These are phyloP conservation scores for Dactylorhiza incarnata DNA, from an alignment of 106 monocot genomes.

Conservation along the genomic window DNA sequence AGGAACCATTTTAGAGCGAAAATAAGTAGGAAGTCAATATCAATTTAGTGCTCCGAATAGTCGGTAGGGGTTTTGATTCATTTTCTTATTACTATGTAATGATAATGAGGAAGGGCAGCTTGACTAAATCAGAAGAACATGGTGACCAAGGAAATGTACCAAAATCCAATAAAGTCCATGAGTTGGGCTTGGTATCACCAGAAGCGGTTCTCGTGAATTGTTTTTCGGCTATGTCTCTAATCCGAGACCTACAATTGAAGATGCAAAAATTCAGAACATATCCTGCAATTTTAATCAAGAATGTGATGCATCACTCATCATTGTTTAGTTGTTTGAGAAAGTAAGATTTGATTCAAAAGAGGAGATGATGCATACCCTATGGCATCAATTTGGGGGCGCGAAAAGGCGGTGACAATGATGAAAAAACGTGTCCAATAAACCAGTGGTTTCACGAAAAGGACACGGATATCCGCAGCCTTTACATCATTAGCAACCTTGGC, in stretches of 20 bases:
- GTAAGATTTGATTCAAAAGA: slow-evolving; percentile 2
- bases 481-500: slow-evolving; percentile 93
- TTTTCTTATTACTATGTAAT: neutral
- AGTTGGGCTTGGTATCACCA: slow-evolving; percentile 87
- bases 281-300: neutral
- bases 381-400: slow-evolving; percentile 93
- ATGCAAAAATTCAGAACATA: slow-evolving; percentile 1
- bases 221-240: slow-evolving; percentile 81
- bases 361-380: slow-evolving; percentile 44
- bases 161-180: slow-evolving; percentile 96
- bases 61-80: too few species aligned
- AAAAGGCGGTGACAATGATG: slow-evolving; percentile 92
- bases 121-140: neutral
- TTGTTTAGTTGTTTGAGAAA: neutral
- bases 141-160: slow-evolving; percentile 28
- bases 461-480: slow-evolving; percentile 94
- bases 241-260: slow-evolving; percentile 50
- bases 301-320: neutral
- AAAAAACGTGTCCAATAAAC: slow-evolving; percentile 99
- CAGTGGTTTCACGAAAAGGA: slow-evolving; percentile 97
- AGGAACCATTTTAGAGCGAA: too few species aligned
- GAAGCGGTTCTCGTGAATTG: slow-evolving; percentile 62
- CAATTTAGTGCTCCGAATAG: too few species aligned
- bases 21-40: too few species aligned
- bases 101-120: neutral